Evolutionary conservation across 345 rosid genomes (phyloP), one percentile per base, ranked within the genome.

Genomic region (Brassica napus): DNA sequence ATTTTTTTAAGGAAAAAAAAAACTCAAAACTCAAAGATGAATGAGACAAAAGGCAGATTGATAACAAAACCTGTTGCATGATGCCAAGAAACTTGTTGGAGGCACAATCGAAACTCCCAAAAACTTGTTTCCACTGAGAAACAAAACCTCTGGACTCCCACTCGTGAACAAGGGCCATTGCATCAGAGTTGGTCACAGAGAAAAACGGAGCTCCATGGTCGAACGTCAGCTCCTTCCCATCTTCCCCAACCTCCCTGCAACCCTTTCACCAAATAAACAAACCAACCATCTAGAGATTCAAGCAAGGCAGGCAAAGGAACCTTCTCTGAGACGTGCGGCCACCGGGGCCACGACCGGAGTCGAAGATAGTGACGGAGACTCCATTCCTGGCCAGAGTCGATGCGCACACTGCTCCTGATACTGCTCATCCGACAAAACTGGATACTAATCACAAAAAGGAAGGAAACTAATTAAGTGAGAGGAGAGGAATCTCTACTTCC

Each of bases 261-360:
- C 16, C 1, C 49, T 57, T 35, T 47, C 74, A 57, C 7, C 14
- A 49, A 14, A 14, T 3, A 11, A 5, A 12, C 1, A 11, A 16
- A 28, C 31, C 31, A 28, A 28, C 4, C 31, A 28, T 28, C 31
- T 28, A 28, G 31, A 28, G 34, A 57, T 31, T 52, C 14, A 5
- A 34, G 15, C 15, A 6, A 21, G 3, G 15, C 49, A 21, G 3
- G 15, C 49, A 68, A 79, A 63, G 60, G 34, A 73, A 88, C 98
- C 94, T 93, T 82, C 98, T 86, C 72, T 88, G 98, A 59, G 97
- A 90, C 92, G 89, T 90, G 34, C 95, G 94, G 49, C 95, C 98
- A 57, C 92, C 98, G 10, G 98, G 94, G 35, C 92, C 95, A 76
- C 94, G 84, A 75, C 88, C 95, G 10, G 91, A 85, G 1, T 93